Conservation (phyloP, 164 flowering plant genomes). For the Annona cherimola region DNA sequence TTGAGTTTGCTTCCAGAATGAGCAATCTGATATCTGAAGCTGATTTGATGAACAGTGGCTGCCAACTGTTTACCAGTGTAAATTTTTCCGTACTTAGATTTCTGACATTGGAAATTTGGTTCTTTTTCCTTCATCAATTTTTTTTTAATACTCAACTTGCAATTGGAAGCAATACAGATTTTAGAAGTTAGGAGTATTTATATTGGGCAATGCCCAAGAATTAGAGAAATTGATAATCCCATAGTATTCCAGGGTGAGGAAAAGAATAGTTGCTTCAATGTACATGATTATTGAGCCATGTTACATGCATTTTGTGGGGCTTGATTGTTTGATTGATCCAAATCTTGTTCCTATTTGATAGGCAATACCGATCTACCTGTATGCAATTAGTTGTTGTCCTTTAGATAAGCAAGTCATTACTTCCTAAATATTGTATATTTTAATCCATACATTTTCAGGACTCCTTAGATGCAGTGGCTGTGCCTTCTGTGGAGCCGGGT, state of each 20-base stretch:
- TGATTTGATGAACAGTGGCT: conserved; percentile 52
- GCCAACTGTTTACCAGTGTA: conserved; percentile 35
- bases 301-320: not conserved
- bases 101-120: not conserved
- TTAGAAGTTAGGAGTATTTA: no score
- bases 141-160: not conserved
- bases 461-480: conserved; percentile 23
- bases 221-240: not conserved
- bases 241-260: not conserved
- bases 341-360: not conserved
- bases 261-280: not conserved
- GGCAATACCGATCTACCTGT: not conserved
- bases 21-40: conserved; percentile 68
- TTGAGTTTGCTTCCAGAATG: conserved; percentile 37
- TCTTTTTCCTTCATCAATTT: not conserved
- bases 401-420: not conserved
- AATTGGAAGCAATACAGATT: not conserved
- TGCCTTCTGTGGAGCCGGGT: conserved; percentile 38
- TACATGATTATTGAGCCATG: not conserved
- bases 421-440: not conserved
- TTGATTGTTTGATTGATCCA: not conserved
- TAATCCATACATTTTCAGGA: conserved; percentile 36
- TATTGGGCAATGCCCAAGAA: not conserved
- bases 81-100: conserved; percentile 17
- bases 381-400: not conserved